Conservation (phyloP, 1,284 basidiomycete species). For the Pyrrhoderma noxium region DNA sequence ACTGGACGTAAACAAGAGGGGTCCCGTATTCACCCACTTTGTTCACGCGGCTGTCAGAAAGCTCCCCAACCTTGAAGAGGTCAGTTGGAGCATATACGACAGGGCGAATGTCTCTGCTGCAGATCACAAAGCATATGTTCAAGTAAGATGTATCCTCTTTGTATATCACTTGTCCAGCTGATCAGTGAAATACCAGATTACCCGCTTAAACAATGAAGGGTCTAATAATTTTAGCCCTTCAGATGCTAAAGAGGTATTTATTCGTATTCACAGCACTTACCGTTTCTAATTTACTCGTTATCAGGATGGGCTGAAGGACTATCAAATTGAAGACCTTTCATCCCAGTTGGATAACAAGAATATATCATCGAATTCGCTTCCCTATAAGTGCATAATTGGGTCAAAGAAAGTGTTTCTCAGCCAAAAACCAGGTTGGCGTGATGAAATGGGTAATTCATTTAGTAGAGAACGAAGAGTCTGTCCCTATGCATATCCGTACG, state of each 20-base stretch:
- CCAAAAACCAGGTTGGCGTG: constrained; percentile 17
- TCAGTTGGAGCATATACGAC: constrained; percentile 18
- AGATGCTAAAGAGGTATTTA: too few relatives aligned
- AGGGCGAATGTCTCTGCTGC: not conserved
- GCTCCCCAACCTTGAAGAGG: constrained; percentile 1
- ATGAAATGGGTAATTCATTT: constrained; percentile 17
- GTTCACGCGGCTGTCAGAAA: not conserved
- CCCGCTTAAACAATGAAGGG: too few relatives aligned
- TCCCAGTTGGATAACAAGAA: too few relatives aligned
- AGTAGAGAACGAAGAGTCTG: constrained; percentile 6
- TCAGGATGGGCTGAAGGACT: too few relatives aligned
- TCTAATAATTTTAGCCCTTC: too few relatives aligned
- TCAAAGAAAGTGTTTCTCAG: constrained; percentile 11
- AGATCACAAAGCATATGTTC: constrained; percentile 9
- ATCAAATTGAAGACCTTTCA: too few relatives aligned
- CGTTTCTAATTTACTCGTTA: too few relatives aligned
- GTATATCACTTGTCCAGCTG: too few relatives aligned
- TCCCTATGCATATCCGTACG: not conserved
- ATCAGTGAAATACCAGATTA: not conserved
- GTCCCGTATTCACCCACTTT: constrained; percentile 9
- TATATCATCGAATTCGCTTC: too few relatives aligned
- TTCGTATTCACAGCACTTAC: too few relatives aligned
- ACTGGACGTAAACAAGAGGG: constrained; percentile 1
- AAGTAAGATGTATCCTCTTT: not conserved
- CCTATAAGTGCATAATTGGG: constrained; percentile 12